Percentiles rank a stretch among this genome's conserved stretches.
These are phyloP conservation scores for Agaricus subrufescens DNA, from an alignment of 768 basidiomycete species.

Conservation along the genomic window DNA sequence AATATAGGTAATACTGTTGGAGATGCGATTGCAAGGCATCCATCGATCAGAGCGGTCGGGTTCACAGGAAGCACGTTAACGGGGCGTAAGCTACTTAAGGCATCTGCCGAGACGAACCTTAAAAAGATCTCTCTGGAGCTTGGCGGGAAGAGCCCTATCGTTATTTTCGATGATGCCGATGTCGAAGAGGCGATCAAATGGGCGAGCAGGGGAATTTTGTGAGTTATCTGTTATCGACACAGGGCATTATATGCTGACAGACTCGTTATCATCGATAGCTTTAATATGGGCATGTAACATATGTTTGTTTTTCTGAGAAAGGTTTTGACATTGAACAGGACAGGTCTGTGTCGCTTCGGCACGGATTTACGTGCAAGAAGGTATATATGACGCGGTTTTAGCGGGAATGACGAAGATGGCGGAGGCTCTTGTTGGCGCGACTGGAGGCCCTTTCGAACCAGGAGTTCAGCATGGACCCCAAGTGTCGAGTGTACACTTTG, in stretches of 20 bases:
- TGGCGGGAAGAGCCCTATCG: constrained; percentile 62
- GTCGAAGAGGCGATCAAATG: constrained; percentile 62
- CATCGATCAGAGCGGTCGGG: constrained; percentile 62
- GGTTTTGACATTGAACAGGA: not conserved
- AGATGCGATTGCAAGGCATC: constrained; percentile 61
- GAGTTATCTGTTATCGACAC: constrained; percentile 18
- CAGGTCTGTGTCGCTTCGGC: constrained; percentile 87
- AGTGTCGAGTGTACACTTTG: constrained; percentile 66
- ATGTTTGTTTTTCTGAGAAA: not conserved
- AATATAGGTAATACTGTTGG: constrained; percentile 47
- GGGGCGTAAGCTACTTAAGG: constrained; percentile 71
- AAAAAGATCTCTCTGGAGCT: constrained; percentile 77
- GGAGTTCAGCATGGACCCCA: constrained; percentile 72
- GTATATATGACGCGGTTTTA: constrained; percentile 80
- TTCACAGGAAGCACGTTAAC: constrained; percentile 77
- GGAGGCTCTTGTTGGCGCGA: constrained; percentile 34
- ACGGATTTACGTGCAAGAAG: constrained; percentile 78
- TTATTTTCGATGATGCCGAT: constrained; percentile 65
- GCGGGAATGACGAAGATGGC: constrained; percentile 52
- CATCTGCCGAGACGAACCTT: constrained; percentile 69
- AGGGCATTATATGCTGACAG: no score
- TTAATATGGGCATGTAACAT: not conserved
- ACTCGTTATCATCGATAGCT: not conserved
- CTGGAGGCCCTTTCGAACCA: constrained; percentile 65
- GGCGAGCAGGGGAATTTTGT: constrained; percentile 70